Base-by-base conservation (phyloP, 140 eudicot species). In the Oenanthe javanica region DNA sequence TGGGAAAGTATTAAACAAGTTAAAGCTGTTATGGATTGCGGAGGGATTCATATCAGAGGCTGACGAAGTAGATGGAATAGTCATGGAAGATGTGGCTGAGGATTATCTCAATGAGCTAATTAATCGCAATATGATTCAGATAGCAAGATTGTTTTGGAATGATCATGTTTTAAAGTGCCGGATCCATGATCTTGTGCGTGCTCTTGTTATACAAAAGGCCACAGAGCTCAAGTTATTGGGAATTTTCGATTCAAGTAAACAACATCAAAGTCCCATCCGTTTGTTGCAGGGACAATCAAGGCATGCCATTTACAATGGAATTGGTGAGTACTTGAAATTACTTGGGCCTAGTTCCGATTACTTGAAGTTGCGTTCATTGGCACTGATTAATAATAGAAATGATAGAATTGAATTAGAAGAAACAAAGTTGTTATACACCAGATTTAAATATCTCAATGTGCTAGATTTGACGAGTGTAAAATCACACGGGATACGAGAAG, bases 141-240 rank as follows among this genome's bases (percentile, higher is more conserved):
- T 36, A 36, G 40, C 40, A 36, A 36, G 40, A 36, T 36, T 36
- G 40, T 36, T 36, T 36, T 36, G 40, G 40, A 36, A 36, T 36
- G 40, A 36, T 36, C 40, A 36, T 36, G 2, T 36, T 36, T 36
- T 36, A 36, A 36, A 36, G 40, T 36, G 40, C 40, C 40, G 40
- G 40, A 36, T 36, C 40, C 40, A 36, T 36, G 40, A 36, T 36
- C 40, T 36, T 36, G 40, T 75, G 9, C 57, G 79, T 11, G 79
- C 23, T 75, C 79, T 75, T 23, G 79, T 47, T 0, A 23, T 75
- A 43, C 31, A 46, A 6, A 75, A 75, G 79, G 79, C 79, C 57
- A 75, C 8, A 19, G 40, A 12, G 14, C 9, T 23, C 31, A 75
- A 75, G 27, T 23, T 48, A 27, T 23, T 75, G 7, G 59, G 40